Evolutionary conservation across 106 monocot genomes (phyloP).

Genomic region (Dioscorea alata): DNA sequence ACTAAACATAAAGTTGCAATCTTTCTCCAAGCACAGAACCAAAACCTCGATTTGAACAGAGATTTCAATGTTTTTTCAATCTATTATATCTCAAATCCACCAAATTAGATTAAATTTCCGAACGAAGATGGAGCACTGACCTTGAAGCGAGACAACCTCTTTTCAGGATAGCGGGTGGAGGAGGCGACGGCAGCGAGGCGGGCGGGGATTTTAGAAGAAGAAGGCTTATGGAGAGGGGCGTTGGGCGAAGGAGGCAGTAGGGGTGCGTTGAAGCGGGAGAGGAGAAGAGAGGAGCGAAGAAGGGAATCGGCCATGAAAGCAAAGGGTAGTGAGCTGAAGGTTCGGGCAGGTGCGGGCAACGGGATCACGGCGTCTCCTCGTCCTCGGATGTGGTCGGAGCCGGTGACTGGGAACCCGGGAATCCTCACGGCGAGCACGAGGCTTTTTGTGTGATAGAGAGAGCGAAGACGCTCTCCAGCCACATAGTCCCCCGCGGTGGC

Average conservation of each 20-base stretch:
- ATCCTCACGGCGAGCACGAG: no score
- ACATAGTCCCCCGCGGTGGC: no score
- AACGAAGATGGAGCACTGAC: background rate
- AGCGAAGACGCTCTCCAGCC: no score
- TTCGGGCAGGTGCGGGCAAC: no score
- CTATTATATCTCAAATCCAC: background rate
- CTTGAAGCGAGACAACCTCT: conserved; percentile 11
- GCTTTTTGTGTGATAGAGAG: no score
- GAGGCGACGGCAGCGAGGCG: background rate
- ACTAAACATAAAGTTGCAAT: background rate
- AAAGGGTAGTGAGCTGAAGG: background rate
- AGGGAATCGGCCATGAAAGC: conserved; percentile 10
- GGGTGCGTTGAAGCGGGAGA: background rate
- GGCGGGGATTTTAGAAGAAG: background rate
- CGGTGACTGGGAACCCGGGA: no score
- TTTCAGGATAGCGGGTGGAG: background rate
- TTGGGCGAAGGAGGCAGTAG: background rate
- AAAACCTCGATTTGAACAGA: background rate
- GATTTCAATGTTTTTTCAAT: background rate
- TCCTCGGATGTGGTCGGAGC: no score
- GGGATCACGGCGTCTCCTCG: no score
- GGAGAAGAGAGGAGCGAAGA: background rate
- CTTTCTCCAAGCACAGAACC: background rate
- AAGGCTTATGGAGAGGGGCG: background rate
- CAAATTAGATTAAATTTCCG: background rate